Evolutionary conservation across 2,329 filamentous ascomycete genomes (phyloP).

Genomic region (Hypoxylon rubiginosum): DNA sequence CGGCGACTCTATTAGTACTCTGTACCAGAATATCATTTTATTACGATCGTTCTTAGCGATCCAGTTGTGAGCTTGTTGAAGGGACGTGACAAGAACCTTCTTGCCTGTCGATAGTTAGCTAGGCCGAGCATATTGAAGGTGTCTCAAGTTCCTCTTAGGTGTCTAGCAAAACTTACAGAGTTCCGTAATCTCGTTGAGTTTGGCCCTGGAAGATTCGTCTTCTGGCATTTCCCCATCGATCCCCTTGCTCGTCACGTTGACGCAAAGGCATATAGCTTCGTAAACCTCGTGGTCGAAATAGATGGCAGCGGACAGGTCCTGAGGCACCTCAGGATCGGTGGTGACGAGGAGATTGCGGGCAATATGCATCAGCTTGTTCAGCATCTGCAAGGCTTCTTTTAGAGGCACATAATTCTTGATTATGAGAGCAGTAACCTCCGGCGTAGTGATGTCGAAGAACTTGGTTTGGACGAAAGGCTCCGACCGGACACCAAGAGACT

Average conservation of each 20-base stretch:
- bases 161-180: slow-evolving; percentile 63
- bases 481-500: slow-evolving; percentile 69
- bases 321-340: slow-evolving; percentile 73
- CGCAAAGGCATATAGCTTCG: slow-evolving; percentile 74
- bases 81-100: slow-evolving; percentile 73
- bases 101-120: slow-evolving; percentile 64
- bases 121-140: not conserved
- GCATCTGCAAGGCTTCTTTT: slow-evolving; percentile 72
- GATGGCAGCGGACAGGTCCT: slow-evolving; percentile 74
- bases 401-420: slow-evolving; percentile 72
- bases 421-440: slow-evolving; percentile 73
- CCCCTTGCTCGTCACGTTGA: slow-evolving; percentile 76
- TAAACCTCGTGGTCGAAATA: slow-evolving; percentile 76
- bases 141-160: not conserved
- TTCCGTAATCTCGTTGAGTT: slow-evolving; percentile 74
- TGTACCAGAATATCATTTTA: slow-evolving; percentile 78
- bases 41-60: slow-evolving; percentile 77
- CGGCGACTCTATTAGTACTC: slow-evolving; percentile 70
- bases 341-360: slow-evolving; percentile 75
- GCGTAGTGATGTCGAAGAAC: slow-evolving; percentile 65
- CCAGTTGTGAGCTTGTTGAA: slow-evolving; percentile 78
- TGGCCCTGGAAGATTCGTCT: slow-evolving; percentile 68
- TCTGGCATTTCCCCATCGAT: slow-evolving; percentile 73
- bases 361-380: slow-evolving; percentile 77
- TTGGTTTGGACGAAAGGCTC: slow-evolving; percentile 67